These are phyloP conservation scores for Macrolepiota fuliginosa DNA, from an alignment of 768 basidiomycete species.

Conservation along the genomic window DNA sequence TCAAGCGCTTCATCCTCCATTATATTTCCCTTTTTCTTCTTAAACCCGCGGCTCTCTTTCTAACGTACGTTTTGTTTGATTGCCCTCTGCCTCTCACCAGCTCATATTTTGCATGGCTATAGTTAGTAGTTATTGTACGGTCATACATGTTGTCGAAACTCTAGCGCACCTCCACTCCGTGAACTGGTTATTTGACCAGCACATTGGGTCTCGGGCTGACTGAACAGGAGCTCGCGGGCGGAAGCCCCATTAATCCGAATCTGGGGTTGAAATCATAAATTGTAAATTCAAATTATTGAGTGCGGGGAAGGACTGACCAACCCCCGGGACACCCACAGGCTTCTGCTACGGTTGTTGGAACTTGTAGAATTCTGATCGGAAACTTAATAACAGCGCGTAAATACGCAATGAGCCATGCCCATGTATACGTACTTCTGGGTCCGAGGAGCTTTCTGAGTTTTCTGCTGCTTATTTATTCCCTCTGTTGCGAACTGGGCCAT, in stretches of 20 bases:
- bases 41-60: not conserved
- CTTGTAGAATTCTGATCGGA: not conserved
- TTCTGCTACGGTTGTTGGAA: not conserved
- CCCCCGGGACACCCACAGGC: too few species aligned
- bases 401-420: not conserved
- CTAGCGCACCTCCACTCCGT: too few species aligned
- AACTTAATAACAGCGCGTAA: not conserved
- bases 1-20: not conserved
- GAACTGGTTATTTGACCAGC: too few species aligned
- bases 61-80: not conserved
- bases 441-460: not conserved
- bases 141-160: not conserved
- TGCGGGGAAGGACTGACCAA: too few species aligned
- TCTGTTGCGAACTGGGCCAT: not conserved
- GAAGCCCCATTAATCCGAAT: too few species aligned
- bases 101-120: not conserved
- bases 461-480: not conserved
- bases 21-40: not conserved
- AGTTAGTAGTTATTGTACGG: conserved; percentile 2
- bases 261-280: too few species aligned
- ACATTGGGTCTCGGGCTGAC: too few species aligned
- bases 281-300: too few species aligned
- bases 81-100: not conserved
- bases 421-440: not conserved
- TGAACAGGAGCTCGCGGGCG: too few species aligned